These are phyloP conservation scores for Leptographium flavum DNA, from an alignment of 2,329 filamentous ascomycete species.

Conservation along the genomic window DNA sequence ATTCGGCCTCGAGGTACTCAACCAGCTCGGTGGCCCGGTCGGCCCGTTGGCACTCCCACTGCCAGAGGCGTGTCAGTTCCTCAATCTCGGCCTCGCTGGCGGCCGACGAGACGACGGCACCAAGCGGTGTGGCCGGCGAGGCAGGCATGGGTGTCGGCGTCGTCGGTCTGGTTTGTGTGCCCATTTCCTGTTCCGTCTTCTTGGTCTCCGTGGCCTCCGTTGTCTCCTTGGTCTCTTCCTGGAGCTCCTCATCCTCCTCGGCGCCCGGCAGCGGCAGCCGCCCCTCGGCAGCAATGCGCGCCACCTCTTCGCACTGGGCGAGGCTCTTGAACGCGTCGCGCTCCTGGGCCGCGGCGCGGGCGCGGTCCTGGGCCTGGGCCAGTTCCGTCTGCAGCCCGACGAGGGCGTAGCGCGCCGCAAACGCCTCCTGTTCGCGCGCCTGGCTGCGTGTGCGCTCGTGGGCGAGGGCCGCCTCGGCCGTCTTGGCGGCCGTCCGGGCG, in stretches of 20 bases:
- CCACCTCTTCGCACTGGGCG: slow-evolving; percentile 58
- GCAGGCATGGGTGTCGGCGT: neutral
- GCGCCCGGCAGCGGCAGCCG: slow-evolving; percentile 51
- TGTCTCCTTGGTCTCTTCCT: neutral
- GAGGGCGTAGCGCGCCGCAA: slow-evolving; percentile 50
- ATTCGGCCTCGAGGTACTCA: slow-evolving; percentile 65
- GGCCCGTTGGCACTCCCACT: slow-evolving; percentile 47
- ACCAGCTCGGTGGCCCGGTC: slow-evolving; percentile 58
- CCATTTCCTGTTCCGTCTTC: neutral
- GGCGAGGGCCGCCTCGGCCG: slow-evolving; percentile 43
- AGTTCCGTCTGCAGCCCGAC: slow-evolving; percentile 54
- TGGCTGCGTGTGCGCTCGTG: slow-evolving; percentile 48
- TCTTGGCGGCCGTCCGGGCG: slow-evolving; percentile 37
- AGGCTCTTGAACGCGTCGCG: slow-evolving; percentile 60
- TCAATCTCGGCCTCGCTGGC: slow-evolving; percentile 44
- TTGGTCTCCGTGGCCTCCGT: neutral
- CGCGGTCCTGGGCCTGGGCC: slow-evolving; percentile 44
- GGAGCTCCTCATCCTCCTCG: slow-evolving; percentile 34
- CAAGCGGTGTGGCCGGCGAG: too few relatives aligned
- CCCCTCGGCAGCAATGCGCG: slow-evolving; percentile 58
- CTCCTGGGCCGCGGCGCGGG: slow-evolving; percentile 57
- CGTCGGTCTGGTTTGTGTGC: neutral
- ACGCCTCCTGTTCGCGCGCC: slow-evolving; percentile 54
- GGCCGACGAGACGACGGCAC: slow-evolving; percentile 27
- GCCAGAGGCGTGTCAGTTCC: slow-evolving; percentile 35